Evolutionary conservation across 768 basidiomycete species (phyloP), one percentile per base, ranked within the genome.

Genomic region (Leccinum subgranulosum): DNA sequence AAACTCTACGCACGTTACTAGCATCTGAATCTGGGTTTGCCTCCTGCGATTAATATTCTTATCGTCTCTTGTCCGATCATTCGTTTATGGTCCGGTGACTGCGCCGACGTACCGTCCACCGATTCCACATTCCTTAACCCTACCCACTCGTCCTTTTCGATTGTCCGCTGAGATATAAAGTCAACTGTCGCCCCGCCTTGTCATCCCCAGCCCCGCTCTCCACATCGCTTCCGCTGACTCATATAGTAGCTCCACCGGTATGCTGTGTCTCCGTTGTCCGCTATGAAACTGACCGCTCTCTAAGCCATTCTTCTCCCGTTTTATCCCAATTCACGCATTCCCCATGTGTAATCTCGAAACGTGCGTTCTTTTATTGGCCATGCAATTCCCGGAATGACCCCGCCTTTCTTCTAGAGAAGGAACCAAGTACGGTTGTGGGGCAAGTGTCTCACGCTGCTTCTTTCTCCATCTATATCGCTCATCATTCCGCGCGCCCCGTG

Each of bases 401-500:
- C 70, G 57, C 56, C 59, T 60, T 63, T 48, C 56, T 55, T 56
- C 39, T 75, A 90, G 88, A 66, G 86, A 88, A 79, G 89, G 86
- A 61, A 85, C 81, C 60, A 84, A 84, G 75, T 78, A 84, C 67
- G 87, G 86, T 67, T 92, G 90, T 70, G 89, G 89, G 69, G 71
- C 66, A 71, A 71, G 66, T 62, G 23, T 69, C 63, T 57, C 72
- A 67, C 72, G 71, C 66, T 10, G 6, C 54, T 54, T 29, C 39
- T 14, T 53, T 43, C 19, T 39, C 49, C 31, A 17, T 39, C 3
- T 4, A 23, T 23, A 11, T 12, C 9, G 56, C 55, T 55, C 55
- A 56, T 53, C 31, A 61, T 29, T 60, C 51, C 61, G 52, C 55
- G 48, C 23, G 17, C 49, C 64, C 46, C 47, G 23, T 59, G 52